A percentile compares a stretch with the other conserved stretches of the same genome.
Conservation (phyloP, 768 basidiomycete genomes). For the Rhizopogon rudus region DNA sequence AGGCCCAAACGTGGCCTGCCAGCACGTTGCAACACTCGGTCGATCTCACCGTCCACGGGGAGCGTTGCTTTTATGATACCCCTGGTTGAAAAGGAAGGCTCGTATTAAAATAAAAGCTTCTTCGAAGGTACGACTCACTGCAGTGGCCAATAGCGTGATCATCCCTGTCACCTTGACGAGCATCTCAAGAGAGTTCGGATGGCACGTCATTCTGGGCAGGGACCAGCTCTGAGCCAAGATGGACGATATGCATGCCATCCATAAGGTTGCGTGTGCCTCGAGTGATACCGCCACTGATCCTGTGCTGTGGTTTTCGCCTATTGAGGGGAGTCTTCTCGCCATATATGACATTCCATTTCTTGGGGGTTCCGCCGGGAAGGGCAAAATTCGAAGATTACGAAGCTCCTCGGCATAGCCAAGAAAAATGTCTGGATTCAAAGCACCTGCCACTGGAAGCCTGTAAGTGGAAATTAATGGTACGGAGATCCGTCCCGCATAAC, state of each 20-base stretch:
- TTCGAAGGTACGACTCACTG: background rate
- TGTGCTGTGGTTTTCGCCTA: too few relatives aligned
- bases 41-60: background rate
- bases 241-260: background rate
- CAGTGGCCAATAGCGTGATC: background rate
- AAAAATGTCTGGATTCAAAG: background rate
- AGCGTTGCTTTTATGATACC: background rate
- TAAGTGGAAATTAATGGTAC: background rate
- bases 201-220: background rate
- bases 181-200: background rate
- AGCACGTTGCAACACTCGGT: background rate
- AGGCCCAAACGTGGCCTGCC: background rate
- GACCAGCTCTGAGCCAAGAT: background rate
- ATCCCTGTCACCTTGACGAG: background rate
- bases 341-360: background rate
- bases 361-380: background rate
- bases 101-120: background rate
- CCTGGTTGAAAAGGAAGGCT: background rate
- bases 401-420: background rate
- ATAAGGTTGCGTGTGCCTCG: background rate
- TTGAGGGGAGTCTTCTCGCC: background rate
- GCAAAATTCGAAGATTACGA: background rate
- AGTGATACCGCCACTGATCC: too few relatives aligned
- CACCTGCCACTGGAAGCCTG: background rate
- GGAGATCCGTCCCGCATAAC: slow-evolving; percentile 1